phyloP scores from a whole-genome alignment of 352 stramenopile genomes.

The Plasmopara viticola region DNA sequence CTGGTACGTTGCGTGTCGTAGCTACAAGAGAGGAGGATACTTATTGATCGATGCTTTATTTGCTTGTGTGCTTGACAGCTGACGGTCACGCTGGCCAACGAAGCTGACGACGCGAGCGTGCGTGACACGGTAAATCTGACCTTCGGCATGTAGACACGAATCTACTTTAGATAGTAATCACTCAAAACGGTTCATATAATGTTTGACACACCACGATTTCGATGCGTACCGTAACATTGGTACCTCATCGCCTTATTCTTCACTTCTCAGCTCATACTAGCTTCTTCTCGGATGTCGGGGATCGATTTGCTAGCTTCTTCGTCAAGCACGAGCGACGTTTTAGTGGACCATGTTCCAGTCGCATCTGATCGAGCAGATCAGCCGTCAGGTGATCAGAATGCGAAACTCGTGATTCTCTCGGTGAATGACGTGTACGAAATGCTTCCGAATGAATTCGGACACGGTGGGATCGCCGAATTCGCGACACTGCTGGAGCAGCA shows the following conservation, averaged over 20 bases:
- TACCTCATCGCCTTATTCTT: too few relatives aligned
- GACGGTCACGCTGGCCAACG: constrained; percentile 48
- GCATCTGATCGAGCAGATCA: background rate
- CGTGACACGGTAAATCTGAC: constrained; percentile 26
- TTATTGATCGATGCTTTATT: constrained; percentile 4
- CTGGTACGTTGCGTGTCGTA: constrained; percentile 7
- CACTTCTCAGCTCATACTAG: too few relatives aligned
- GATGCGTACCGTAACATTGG: too few relatives aligned
- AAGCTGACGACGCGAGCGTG: constrained; percentile 35
- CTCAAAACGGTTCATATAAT: too few relatives aligned
- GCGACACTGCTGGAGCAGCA: constrained; percentile 54
- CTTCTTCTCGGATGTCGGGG: too few relatives aligned
- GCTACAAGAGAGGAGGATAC: too few relatives aligned
- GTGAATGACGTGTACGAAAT: constrained; percentile 79
- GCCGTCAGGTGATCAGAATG: constrained; percentile 13
- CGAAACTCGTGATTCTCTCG: constrained; percentile 47
- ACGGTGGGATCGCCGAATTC: constrained; percentile 54
- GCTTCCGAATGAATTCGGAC: constrained; percentile 52
- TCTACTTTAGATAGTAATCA: too few relatives aligned
- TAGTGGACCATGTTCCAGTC: background rate
- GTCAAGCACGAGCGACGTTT: background rate
- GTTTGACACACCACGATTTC: too few relatives aligned
- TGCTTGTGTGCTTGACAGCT: constrained; percentile 23
- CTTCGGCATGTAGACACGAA: too few relatives aligned
- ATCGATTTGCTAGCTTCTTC: constrained; percentile 10